Base-by-base conservation (phyloP, 495 filamentous ascomycete species). In the Clohesyomyces aquaticus region DNA sequence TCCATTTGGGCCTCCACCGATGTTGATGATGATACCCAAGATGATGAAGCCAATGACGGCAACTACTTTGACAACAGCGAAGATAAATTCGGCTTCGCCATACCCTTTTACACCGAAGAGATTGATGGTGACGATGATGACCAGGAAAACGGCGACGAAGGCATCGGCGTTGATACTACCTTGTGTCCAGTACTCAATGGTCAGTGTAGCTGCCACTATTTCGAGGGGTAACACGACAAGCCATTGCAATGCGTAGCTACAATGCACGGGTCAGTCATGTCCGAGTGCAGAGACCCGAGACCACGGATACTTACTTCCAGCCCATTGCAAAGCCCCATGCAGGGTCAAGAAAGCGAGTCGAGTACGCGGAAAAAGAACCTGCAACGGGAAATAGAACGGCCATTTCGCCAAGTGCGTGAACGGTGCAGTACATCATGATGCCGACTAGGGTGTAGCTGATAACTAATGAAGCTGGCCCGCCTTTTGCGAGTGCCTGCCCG, bases 301-400 rank as follows among this genome's bases (percentile, higher is more conserved):
- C 45, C 32, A 22, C 19, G 48, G 61, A 47, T 27, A 82, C 81
- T 74, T 67, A 87, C 81, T 96, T 96, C 93, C 93, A 96, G 26
- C 94, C 94, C 91, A 96, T 96, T 47, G 94, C 93, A 70, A 97
- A 97, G 0, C 94, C 94, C 93, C 93, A 97, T 2, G 93, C 91
- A 11, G 93, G 93, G 70, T 97, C 93, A 10, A 97, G 71, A 70
- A 97, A 98, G 23, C 93, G 84, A 35, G 91, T 96, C 18, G 93
- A 96, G 74, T 91, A 96, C 35, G 91, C 87, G 12, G 92, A 88
- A 74, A 98, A 98, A 21, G 91, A 96, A 57, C 93, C 93, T 43
- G 93, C 90, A 21, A 96, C 87, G 4, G 93, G 93, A 72, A 94
- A 96, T 23, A 90, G 65, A 14, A 97, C 93, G 27, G 93, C 91